Percentiles rank a stretch among this genome's conserved stretches.
Evolutionary conservation across 176 grass and related monocot species (phyloP).

Genomic region (Elymus sibiricus): DNA sequence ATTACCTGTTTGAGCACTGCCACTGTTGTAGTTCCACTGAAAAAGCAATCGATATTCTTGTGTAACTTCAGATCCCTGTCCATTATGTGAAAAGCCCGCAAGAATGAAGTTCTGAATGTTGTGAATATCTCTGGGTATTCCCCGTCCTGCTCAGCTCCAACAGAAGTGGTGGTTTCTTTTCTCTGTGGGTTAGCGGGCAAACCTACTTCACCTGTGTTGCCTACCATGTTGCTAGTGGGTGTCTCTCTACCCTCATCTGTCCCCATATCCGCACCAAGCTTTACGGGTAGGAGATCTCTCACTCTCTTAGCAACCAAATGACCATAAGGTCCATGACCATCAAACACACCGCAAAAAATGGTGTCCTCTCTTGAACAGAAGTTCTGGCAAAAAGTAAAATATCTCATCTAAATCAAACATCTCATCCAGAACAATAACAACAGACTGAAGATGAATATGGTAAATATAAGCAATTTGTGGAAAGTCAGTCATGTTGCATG

Average conservation of each 20-base stretch:
- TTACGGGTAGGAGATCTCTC: constrained; percentile 84
- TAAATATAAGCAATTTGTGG: background rate
- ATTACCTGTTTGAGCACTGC: constrained; percentile 83
- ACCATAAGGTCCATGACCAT: constrained; percentile 86
- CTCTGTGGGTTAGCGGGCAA: constrained; percentile 22
- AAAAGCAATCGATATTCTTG: constrained; percentile 77
- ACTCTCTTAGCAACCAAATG: constrained; percentile 95
- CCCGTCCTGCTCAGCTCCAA: constrained; percentile 42
- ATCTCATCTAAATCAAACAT: constrained; percentile 11
- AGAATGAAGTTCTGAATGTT: constrained; percentile 58
- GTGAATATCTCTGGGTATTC: constrained; percentile 51
- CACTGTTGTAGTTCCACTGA: constrained; percentile 89
- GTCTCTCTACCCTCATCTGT: constrained; percentile 31
- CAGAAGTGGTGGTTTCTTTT: constrained; percentile 22
- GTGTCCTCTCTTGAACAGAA: constrained; percentile 82
- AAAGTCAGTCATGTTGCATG: background rate
- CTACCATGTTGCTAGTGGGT: constrained; percentile 45
- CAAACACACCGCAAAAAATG: constrained; percentile 88
- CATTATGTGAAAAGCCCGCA: constrained; percentile 72
- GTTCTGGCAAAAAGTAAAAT: constrained; percentile 55
- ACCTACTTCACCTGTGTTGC: constrained; percentile 32
- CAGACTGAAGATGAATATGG: constrained; percentile 1
- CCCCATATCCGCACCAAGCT: constrained; percentile 48
- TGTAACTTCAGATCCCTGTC: constrained; percentile 83
- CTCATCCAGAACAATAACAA: background rate